A percentile compares a stretch with the other conserved stretches of the same genome.
phyloP scores from a whole-genome alignment of 2,329 filamentous ascomycete species.

The Bimuria novae-zelandiae region DNA sequence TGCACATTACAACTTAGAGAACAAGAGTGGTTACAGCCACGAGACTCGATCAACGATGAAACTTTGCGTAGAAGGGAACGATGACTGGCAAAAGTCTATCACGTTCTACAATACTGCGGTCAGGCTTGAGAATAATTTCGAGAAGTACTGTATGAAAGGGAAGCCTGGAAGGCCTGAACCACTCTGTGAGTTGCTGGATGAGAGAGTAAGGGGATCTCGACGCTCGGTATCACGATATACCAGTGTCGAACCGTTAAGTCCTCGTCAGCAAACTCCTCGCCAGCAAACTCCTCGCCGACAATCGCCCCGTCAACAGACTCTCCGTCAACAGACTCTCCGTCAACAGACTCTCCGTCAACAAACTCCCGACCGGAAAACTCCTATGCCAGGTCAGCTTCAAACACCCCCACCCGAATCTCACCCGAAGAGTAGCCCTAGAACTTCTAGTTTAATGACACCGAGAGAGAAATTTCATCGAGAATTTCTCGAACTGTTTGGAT shows the following conservation, averaged over 20 bases:
- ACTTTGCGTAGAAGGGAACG: slow-evolving; percentile 9
- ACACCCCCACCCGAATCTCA: background rate
- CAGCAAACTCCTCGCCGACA: background rate
- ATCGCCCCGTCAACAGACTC: background rate
- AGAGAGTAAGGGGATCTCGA: slow-evolving; percentile 10
- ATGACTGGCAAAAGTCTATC: slow-evolving; percentile 16
- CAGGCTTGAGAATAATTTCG: slow-evolving; percentile 16
- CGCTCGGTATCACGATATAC: background rate
- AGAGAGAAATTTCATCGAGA: background rate
- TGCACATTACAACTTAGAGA: slow-evolving; percentile 8
- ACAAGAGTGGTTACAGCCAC: slow-evolving; percentile 14
- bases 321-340: background rate
- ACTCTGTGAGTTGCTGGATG: slow-evolving; percentile 9
- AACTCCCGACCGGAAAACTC: background rate
- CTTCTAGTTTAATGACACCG: background rate
- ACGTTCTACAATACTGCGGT: slow-evolving; percentile 16
- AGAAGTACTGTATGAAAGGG: slow-evolving; percentile 13
- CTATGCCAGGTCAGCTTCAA: background rate
- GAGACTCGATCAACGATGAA: slow-evolving; percentile 20
- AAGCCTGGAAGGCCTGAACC: slow-evolving; percentile 12
- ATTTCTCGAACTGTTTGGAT: background rate
- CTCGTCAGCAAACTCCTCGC: background rate
- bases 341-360: background rate
- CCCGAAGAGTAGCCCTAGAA: background rate
- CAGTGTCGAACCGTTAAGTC: slow-evolving; percentile 1